Conservation (phyloP, 176 grass and related monocot species). For the Eragrostis nindensis region DNA sequence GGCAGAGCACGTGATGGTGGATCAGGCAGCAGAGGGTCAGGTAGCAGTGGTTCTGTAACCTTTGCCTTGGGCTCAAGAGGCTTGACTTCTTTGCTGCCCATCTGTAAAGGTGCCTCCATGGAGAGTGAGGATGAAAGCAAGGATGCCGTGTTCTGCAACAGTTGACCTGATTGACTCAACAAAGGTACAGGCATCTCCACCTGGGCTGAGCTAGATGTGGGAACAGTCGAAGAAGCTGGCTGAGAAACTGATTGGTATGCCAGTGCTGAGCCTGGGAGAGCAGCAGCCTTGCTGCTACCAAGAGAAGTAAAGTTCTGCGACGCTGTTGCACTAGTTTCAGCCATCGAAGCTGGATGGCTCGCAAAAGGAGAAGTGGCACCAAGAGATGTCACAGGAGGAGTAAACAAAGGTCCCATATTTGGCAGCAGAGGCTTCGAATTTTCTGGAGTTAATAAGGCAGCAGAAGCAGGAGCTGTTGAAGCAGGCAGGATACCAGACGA, state of each 20-base stretch:
- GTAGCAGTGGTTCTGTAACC: conserved; percentile 57
- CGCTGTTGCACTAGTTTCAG: conserved; percentile 46
- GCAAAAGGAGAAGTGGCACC: conserved; percentile 50
- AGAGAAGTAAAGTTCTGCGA: conserved; percentile 45
- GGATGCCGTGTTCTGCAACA: conserved; percentile 61
- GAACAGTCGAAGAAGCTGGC: conserved; percentile 39
- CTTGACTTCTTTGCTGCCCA: conserved; percentile 48
- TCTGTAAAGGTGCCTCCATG: conserved; percentile 54
- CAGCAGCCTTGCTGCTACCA: conserved; percentile 42
- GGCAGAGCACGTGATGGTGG: conserved; percentile 42
- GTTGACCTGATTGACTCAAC: conserved; percentile 57
- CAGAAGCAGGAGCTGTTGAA: conserved; percentile 46
- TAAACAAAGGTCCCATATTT: conserved; percentile 49
- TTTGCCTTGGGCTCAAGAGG: conserved; percentile 43
- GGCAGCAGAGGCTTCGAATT: conserved; percentile 50
- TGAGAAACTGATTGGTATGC: conserved; percentile 59
- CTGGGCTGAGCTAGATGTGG: conserved; percentile 51
- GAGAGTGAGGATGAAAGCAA: conserved; percentile 56
- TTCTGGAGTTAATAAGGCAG: conserved; percentile 54
- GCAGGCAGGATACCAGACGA: conserved; percentile 41
- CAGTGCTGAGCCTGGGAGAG: conserved; percentile 44
- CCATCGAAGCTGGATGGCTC: conserved; percentile 48
- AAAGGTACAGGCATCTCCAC: conserved; percentile 53
- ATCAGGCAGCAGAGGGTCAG: conserved; percentile 59
- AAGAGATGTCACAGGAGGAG: conserved; percentile 48